Evolutionary conservation across 2,329 filamentous ascomycete genomes (phyloP).

Genomic region (Tolypocladium ophioglossoides): DNA sequence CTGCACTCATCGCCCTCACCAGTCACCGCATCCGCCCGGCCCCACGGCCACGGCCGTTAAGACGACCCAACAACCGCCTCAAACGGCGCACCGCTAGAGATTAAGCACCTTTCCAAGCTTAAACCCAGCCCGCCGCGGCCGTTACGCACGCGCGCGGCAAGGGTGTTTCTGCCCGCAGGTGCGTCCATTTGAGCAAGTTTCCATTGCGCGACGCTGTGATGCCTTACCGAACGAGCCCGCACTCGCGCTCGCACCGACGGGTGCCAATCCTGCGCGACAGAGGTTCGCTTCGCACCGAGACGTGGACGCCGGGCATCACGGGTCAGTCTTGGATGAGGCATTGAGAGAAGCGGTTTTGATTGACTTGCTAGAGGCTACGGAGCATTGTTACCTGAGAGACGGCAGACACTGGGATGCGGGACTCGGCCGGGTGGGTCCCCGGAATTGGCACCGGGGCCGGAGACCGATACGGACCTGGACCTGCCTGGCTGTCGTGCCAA

Average conservation of each 20-base stretch:
- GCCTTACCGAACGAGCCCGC: too few relatives aligned
- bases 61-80: too few relatives aligned
- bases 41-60: too few relatives aligned
- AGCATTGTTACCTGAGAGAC: neutral
- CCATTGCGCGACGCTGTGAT: neutral
- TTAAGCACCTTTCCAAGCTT: too few relatives aligned
- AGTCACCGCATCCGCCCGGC: too few relatives aligned
- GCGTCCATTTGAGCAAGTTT: slow-evolving; percentile 4
- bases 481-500: neutral
- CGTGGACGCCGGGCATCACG: neutral
- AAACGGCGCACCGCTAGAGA: too few relatives aligned
- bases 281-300: neutral
- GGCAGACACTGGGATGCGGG: neutral
- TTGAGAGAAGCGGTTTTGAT: neutral
- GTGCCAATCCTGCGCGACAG: too few relatives aligned
- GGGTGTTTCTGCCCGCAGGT: neutral
- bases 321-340: neutral
- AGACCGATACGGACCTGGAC: neutral
- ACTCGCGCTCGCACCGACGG: too few relatives aligned
- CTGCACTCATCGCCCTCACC: too few relatives aligned
- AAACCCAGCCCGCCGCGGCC: too few relatives aligned
- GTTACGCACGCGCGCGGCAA: neutral
- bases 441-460: neutral
- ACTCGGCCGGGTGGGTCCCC: neutral
- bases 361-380: neutral